Conservation (phyloP, 2,329 filamentous ascomycete genomes). For the Hirsutella thompsonii region DNA sequence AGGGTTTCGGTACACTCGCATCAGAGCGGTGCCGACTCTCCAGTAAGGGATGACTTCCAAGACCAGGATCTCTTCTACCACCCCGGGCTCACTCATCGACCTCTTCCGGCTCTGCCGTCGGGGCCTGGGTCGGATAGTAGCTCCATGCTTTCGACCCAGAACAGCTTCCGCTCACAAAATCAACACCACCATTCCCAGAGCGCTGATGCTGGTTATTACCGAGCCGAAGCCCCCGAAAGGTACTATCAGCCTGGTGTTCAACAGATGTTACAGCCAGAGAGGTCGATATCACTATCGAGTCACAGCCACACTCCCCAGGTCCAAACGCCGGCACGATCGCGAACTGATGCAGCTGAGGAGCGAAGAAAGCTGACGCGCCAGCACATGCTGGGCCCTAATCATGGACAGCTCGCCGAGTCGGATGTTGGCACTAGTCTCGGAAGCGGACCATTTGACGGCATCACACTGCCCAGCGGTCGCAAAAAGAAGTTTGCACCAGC, state of each 20-base stretch:
- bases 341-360: constrained; percentile 80
- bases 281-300: constrained; percentile 72
- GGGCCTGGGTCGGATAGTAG: constrained; percentile 49
- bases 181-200: constrained; percentile 38
- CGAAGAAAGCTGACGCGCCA: constrained; percentile 41
- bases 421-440: constrained; percentile 39
- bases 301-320: constrained; percentile 71
- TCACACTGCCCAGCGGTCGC: constrained; percentile 65
- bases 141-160: constrained; percentile 34
- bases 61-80: constrained; percentile 78
- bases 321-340: constrained; percentile 74
- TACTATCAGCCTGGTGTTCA: constrained; percentile 26
- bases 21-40: constrained; percentile 51
- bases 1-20: constrained; percentile 42
- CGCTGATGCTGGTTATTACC: constrained; percentile 27
- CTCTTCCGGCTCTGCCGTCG: constrained; percentile 47
- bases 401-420: constrained; percentile 43
- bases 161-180: constrained; percentile 25
- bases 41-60: constrained; percentile 59
- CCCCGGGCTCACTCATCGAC: constrained; percentile 59
- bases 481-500: constrained; percentile 76
- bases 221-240: constrained; percentile 33
- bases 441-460: constrained; percentile 62
- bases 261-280: constrained; percentile 37
- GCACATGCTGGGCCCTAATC: constrained; percentile 35